Base-by-base conservation (phyloP, 2,329 filamentous ascomycete species). In the Fusarium continuum region DNA sequence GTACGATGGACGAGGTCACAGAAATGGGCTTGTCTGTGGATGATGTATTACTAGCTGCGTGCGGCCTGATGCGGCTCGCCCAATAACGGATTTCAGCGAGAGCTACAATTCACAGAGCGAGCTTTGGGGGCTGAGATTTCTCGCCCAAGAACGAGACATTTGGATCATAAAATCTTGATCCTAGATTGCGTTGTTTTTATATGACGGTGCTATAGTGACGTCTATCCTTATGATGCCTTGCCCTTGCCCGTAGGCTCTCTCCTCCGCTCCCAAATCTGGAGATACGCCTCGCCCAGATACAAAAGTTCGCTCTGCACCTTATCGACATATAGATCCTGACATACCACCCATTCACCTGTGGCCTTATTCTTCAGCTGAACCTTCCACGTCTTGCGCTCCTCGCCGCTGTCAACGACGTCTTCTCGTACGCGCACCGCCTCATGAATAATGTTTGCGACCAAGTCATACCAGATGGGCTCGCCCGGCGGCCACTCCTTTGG, bases 211-310 rank as follows among this genome's bases (percentile, higher is more conserved):
- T 50, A 57, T 65, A 39, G 19, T 44, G 23, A 19, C 51, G 28
- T 35, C 13, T 35, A 16, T 34, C 14, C 23, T 68, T 48, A 71
- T 67, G 44, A 64, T 38, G 62, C 46, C 41, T 67, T 70, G 11
- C 70, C 74, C 64, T 79, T 83, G 32, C 74, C 75, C 69, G 69
- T 73, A 10, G 78, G 74, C 60, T 80, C 82, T 73, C 85, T 89
- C 77, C 93, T 86, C 76, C 91, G 84, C 81, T 98, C 95, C 95
- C 95, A 98, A 38, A 99, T 87, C 85, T 98, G 96, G 55, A 98
- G 78, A 81, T 98, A 98, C 52, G 91, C 91, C 83, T 99, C 95
- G 47, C 94, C 92, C 0, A 96, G 90, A 72, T 97, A 96, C 65
- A 99, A 75, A 69, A 96, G 85, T 80, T 99, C 94, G 63, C 87